These are phyloP conservation scores for Stagonosporopsis vannaccii DNA, from an alignment of 2,329 filamentous ascomycete genomes.

Conservation along the genomic window DNA sequence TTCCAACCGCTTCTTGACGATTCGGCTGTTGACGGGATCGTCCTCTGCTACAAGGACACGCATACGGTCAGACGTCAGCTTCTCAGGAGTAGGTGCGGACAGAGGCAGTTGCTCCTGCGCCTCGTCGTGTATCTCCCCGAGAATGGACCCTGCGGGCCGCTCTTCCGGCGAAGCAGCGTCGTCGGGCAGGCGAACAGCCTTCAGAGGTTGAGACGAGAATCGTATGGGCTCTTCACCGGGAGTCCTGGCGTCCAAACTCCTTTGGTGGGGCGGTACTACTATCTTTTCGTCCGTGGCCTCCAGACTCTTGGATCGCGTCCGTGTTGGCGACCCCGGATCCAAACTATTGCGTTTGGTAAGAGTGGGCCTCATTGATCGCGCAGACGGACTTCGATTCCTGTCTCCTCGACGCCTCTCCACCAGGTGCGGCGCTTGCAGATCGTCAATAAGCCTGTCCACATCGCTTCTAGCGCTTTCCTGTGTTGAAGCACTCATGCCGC, in stretches of 20 bases:
- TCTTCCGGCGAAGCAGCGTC: slow-evolving; percentile 35
- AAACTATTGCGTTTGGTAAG: slow-evolving; percentile 40
- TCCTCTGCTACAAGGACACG: slow-evolving; percentile 84
- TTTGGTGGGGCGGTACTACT: slow-evolving; percentile 36
- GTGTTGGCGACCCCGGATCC: slow-evolving; percentile 18
- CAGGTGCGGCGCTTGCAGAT: slow-evolving; percentile 67
- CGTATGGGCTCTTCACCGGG: slow-evolving; percentile 51
- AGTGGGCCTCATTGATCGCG: slow-evolving; percentile 32
- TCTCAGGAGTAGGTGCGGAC: slow-evolving; percentile 16
- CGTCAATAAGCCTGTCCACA: slow-evolving; percentile 74
- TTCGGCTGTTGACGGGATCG: slow-evolving; percentile 84
- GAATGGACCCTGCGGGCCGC: slow-evolving; percentile 30
- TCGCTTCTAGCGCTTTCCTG: slow-evolving; percentile 62
- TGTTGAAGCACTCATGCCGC: slow-evolving; percentile 50
- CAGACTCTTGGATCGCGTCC: slow-evolving; percentile 37
- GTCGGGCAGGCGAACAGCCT: slow-evolving; percentile 57
- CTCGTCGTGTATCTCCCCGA: slow-evolving; percentile 40
- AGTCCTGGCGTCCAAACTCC: slow-evolving; percentile 54
- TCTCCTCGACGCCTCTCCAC: slow-evolving; percentile 27
- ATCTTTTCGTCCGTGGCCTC: slow-evolving; percentile 25
- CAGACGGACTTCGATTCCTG: slow-evolving; percentile 28
- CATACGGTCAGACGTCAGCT: slow-evolving; percentile 56
- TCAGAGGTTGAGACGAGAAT: slow-evolving; percentile 53
- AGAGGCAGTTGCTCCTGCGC: slow-evolving; percentile 18
- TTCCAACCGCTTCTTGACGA: slow-evolving; percentile 80